These are phyloP conservation scores for Heterobasidion parviporum DNA, from an alignment of 1,284 basidiomycete genomes.

Conservation along the genomic window DNA sequence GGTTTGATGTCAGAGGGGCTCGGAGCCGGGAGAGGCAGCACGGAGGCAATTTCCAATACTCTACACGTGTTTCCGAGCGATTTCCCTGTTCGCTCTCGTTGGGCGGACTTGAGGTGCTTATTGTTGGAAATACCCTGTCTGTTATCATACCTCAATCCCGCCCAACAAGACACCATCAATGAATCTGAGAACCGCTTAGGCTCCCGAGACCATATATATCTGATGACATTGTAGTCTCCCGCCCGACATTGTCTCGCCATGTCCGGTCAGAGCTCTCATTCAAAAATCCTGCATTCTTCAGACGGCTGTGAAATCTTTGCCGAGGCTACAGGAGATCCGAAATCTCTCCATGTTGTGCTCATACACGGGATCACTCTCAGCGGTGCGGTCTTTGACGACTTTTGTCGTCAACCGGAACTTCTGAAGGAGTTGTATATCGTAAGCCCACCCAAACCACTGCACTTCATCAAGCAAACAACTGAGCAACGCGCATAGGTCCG, in stretches of 20 bases:
- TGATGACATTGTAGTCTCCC: no score
- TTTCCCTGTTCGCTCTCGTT: no score
- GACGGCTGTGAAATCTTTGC: constrained; percentile 17
- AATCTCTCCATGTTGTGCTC: constrained; percentile 14
- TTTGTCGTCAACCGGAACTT: constrained; percentile 6
- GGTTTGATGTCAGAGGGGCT: no score
- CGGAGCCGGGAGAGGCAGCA: no score
- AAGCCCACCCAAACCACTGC: background rate
- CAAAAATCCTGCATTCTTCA: constrained; percentile 11
- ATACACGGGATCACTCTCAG: constrained; percentile 14
- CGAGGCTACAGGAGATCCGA: constrained; percentile 14
- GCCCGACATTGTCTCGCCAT: background rate
- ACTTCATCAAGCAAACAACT: background rate
- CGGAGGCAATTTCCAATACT: no score
- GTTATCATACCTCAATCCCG: no score
- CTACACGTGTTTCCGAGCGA: no score
- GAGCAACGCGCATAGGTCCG: constrained; percentile 9
- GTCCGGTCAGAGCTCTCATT: background rate
- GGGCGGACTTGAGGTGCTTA: no score
- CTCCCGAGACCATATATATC: no score
- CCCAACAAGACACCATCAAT: no score
- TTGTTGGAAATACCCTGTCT: no score
- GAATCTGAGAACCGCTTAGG: no score
- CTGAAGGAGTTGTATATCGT: constrained; percentile 13
- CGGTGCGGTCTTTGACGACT: constrained; percentile 12